Conservation (phyloP, 2,329 filamentous ascomycete species). For the Aureobasidium sp. region DNA sequence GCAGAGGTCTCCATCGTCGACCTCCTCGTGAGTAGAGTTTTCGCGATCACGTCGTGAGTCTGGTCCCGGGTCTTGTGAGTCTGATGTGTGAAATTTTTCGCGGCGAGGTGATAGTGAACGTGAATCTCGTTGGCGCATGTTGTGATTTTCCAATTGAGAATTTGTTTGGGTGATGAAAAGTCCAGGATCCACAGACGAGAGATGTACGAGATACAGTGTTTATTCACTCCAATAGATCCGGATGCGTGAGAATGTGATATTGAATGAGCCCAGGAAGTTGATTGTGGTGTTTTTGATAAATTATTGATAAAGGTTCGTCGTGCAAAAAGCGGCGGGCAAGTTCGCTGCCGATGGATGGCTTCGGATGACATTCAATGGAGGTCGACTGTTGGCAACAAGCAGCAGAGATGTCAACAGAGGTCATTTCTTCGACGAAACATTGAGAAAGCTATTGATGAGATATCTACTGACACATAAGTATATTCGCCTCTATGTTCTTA, state of each 20-base stretch:
- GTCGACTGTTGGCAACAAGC: neutral
- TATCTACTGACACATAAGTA: neutral
- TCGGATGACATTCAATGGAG: neutral
- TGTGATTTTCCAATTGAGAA: neutral
- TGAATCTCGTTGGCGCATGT: slow-evolving; percentile 3
- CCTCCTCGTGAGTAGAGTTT: neutral
- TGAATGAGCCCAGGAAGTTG: neutral
- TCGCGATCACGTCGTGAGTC: neutral
- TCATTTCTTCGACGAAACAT: neutral
- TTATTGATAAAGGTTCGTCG: neutral
- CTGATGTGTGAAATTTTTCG: neutral
- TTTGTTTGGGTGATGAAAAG: neutral
- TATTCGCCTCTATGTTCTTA: neutral
- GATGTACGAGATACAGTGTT: neutral
- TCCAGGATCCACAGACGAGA: neutral
- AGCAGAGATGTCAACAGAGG: neutral
- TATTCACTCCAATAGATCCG: neutral
- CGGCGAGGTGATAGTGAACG: slow-evolving; percentile 14
- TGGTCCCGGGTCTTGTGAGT: neutral
- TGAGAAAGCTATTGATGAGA: neutral
- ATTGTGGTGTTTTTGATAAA: neutral
- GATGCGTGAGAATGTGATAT: neutral
- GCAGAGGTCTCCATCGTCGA: slow-evolving; percentile 43
- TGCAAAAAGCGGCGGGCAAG: neutral
- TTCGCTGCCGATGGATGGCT: neutral